phyloP scores from a whole-genome alignment of 1,284 basidiomycete species.

The Sporisorium sorghi region DNA sequence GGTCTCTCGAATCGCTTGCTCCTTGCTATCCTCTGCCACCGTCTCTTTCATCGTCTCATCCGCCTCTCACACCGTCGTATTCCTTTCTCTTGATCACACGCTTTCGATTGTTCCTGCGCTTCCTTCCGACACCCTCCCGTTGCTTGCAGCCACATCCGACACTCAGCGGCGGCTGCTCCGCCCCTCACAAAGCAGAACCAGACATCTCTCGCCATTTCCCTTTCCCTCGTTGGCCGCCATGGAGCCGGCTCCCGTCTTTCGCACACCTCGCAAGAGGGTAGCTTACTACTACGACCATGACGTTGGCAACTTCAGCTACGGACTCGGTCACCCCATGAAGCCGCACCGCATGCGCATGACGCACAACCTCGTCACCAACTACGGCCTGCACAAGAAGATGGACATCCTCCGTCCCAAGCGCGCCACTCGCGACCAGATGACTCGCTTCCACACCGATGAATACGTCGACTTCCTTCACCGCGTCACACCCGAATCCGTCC shows the following conservation, averaged over 20 bases:
- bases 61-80: neutral
- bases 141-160: neutral
- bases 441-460: constrained; percentile 96
- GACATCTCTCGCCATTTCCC: neutral
- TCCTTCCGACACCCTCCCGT: neutral
- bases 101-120: neutral
- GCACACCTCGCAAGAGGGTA: constrained; percentile 51
- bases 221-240: constrained; percentile 21
- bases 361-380: constrained; percentile 89
- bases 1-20: no score
- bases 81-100: neutral
- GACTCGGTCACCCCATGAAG: constrained; percentile 91
- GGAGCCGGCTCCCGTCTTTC: constrained; percentile 56
- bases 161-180: neutral
- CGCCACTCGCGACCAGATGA: constrained; percentile 84
- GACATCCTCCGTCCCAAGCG: constrained; percentile 85
- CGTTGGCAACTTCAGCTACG: constrained; percentile 85
- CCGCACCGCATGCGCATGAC: constrained; percentile 76
- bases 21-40: no score
- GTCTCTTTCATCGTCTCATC: neutral
- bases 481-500: constrained; percentile 77
- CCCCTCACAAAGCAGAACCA: neutral
- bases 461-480: constrained; percentile 90
- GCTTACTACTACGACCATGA: constrained; percentile 72
- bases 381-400: constrained; percentile 90